Base-by-base conservation (phyloP, 306 rosid genomes). In the Vigna unguiculata region DNA sequence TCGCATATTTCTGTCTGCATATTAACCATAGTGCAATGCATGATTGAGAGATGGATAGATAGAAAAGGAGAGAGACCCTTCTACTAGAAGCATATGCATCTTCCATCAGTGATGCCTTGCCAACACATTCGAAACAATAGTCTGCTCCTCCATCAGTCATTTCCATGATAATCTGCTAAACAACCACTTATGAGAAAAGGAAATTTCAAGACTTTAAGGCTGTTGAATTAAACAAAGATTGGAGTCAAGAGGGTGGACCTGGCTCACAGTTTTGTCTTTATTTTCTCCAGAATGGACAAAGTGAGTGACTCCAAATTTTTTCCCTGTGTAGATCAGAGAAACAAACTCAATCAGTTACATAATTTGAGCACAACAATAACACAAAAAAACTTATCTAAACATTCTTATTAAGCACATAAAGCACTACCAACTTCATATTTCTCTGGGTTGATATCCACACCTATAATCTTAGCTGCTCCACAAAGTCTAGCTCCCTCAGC, bases 401-500 rank as follows among this genome's bases (percentile, higher is more conserved):
- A 43, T 59, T 52, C 14, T 30, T 17, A 15, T 55, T 14, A 48
- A 57, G 45, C 34, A 21, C 20, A 47, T 48, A 57, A 5, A 15
- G 74, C 15, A 30, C 82, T 75, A 89, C 98, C 98, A 71, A 38
- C 80, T 76, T 85, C 93, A 84, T 85, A 87, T 72, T 90, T 94
- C 16, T 78, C 81, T 41, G 87, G 82, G 74, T 88, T 89, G 82
- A 94, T 71, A 85, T 92, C 97, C 28, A 94, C 91, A 1, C 98
- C 98, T 10, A 92, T 94, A 36, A 91, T 91, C 86, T 75, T 90
- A 10, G 86, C 22, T 63, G 96, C 97, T 85, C 94, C 93, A 55
- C 97, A 88, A 17, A 94, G 82, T 80, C 97, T 90, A 54, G 98
- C 93, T 74, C 96, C 96, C 83, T 94, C 98, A 2, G 97, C 96